A percentile compares a stretch with the other conserved stretches of the same genome.
phyloP scores from a whole-genome alignment of 805 yeast species.

The Grigorovia transvaalensis region DNA sequence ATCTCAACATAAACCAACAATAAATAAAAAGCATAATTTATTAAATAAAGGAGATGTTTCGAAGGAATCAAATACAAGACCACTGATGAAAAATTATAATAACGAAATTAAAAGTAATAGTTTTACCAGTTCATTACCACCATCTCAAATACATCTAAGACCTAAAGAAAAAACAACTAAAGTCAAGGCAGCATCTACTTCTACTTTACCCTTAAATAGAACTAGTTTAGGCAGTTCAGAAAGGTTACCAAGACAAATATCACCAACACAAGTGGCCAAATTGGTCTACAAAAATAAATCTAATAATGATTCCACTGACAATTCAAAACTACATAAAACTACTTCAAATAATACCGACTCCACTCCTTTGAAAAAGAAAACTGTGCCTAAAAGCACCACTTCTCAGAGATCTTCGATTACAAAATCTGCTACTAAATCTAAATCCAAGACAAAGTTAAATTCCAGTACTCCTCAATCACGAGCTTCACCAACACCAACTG shows the following conservation, averaged over 20 bases:
- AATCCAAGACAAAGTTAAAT: neutral
- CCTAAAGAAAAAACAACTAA: neutral
- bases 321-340: neutral
- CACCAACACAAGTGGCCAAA: slow-evolving; percentile 7
- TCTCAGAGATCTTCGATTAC: neutral
- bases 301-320: neutral
- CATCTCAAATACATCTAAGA: neutral
- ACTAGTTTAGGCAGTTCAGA: neutral
- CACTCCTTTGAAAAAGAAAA: neutral
- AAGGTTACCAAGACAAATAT: neutral
- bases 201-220: slow-evolving; percentile 1
- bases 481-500: neutral
- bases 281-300: slow-evolving; percentile 1
- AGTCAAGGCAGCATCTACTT: slow-evolving; percentile 1
- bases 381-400: neutral
- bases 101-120: neutral
- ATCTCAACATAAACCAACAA: neutral
- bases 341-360: neutral
- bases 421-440: neutral
- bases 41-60: neutral
- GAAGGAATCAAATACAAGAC: neutral
- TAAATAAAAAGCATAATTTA: slow-evolving; percentile 1
- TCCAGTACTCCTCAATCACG: neutral
- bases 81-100: neutral
- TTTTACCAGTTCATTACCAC: neutral